These are phyloP conservation scores for Russula compacta DNA, from an alignment of 768 basidiomycete species.

Conservation along the genomic window DNA sequence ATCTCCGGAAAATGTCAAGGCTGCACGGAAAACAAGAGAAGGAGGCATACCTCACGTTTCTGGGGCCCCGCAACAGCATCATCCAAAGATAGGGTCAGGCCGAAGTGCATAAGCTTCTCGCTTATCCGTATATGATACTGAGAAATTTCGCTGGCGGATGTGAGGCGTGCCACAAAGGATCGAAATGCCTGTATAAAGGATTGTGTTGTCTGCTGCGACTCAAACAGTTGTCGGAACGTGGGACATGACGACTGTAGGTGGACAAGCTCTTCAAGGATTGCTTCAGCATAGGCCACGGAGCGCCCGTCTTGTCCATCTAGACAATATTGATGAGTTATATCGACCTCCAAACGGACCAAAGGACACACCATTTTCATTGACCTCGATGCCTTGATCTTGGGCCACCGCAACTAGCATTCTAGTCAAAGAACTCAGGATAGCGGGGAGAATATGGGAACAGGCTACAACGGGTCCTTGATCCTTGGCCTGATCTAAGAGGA, in stretches of 20 bases:
- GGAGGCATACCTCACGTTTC: conserved; percentile 53
- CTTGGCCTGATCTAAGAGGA: conserved; percentile 44
- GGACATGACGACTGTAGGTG: conserved; percentile 53
- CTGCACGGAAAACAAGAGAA: not conserved
- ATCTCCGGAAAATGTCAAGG: conserved; percentile 34
- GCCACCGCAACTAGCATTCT: conserved; percentile 34
- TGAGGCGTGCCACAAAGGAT: conserved; percentile 40
- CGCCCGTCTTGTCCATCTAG: not conserved
- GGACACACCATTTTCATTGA: conserved; percentile 11
- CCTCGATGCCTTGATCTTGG: conserved; percentile 21
- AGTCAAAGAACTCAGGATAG: conserved; percentile 62
- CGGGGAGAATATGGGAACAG: conserved; percentile 64
- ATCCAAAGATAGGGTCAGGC: conserved; percentile 56
- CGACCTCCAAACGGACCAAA: not conserved
- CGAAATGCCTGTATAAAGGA: conserved; percentile 58
- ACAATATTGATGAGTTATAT: not conserved
- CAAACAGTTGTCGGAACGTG: conserved; percentile 65
- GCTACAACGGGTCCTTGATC: conserved; percentile 30
- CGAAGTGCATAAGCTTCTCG: conserved; percentile 66
- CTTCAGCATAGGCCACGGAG: conserved; percentile 35
- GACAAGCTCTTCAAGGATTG: conserved; percentile 60
- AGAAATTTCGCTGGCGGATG: conserved; percentile 32
- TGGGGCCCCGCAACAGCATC: conserved; percentile 51
- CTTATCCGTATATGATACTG: conserved; percentile 43
- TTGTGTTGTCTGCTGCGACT: conserved; percentile 59